Conservation (phyloP, 805 yeast genomes). For the Candida corydali region DNA sequence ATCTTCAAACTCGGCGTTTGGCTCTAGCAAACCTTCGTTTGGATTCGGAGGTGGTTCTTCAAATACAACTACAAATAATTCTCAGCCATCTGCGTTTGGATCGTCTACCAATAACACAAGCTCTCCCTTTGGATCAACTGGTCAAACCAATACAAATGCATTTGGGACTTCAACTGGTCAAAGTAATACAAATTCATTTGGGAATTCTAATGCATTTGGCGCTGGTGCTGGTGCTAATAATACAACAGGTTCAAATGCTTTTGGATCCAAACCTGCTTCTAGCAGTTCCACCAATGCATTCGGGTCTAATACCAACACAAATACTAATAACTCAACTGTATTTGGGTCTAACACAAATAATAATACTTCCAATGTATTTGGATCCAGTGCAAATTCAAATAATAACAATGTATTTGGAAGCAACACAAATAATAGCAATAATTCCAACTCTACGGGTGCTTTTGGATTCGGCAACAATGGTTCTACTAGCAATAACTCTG, state of each 20-base stretch:
- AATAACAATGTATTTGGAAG: slow-evolving; percentile 16
- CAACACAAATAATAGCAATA: background rate
- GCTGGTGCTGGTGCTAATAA: background rate
- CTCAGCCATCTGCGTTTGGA: background rate
- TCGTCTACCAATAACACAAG: background rate
- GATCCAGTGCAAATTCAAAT: slow-evolving; percentile 1
- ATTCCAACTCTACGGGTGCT: slow-evolving; percentile 7
- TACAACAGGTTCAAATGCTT: slow-evolving; percentile 1
- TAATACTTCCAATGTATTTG: slow-evolving; percentile 2
- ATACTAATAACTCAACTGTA: slow-evolving; percentile 14
- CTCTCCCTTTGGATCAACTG: too few relatives aligned
- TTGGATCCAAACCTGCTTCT: slow-evolving; percentile 15
- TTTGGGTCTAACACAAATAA: slow-evolving; percentile 10
- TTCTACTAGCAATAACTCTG: slow-evolving; percentile 6
- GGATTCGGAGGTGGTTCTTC: background rate
- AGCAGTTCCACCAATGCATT: slow-evolving; percentile 1
- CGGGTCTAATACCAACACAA: slow-evolving; percentile 10
- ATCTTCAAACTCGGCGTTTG: slow-evolving; percentile 3
- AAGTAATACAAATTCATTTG: background rate
- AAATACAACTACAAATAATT: background rate
- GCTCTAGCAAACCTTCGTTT: slow-evolving; percentile 10
- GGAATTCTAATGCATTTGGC: background rate
- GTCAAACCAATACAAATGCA: background rate
- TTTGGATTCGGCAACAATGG: slow-evolving; percentile 11
- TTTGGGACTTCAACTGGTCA: background rate